phyloP scores from a whole-genome alignment of 352 stramenopile genomes.

The Salisapilia sapeloensis region DNA sequence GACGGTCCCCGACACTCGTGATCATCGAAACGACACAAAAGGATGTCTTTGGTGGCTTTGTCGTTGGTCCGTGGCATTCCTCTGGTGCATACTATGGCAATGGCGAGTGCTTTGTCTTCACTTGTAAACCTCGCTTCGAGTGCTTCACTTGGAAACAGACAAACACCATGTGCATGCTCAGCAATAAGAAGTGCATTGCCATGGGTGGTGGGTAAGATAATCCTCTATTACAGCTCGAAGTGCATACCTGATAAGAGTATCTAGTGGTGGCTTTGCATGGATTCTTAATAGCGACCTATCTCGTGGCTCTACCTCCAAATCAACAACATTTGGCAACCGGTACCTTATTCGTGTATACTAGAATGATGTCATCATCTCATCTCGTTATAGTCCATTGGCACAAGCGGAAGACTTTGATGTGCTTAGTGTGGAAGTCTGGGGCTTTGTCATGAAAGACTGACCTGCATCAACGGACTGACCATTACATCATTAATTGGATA shows the following conservation, averaged over 20 bases:
- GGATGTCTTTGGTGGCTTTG: slow-evolving; percentile 51
- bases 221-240: neutral
- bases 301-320: slow-evolving; percentile 19
- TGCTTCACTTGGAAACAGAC: slow-evolving; percentile 36
- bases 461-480: no score
- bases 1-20: slow-evolving; percentile 23
- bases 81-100: slow-evolving; percentile 49
- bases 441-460: slow-evolving; percentile 35
- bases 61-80: slow-evolving; percentile 18
- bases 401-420: slow-evolving; percentile 33
- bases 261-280: slow-evolving; percentile 44
- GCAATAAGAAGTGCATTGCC: slow-evolving; percentile 41
- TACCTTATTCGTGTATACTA: slow-evolving; percentile 4
- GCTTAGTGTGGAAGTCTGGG: slow-evolving; percentile 48
- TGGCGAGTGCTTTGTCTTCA: slow-evolving; percentile 61
- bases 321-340: slow-evolving; percentile 43
- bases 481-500: neutral
- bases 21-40: slow-evolving; percentile 43
- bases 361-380: neutral
- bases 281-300: slow-evolving; percentile 51
- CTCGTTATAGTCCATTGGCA: slow-evolving; percentile 8
- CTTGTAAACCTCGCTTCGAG: slow-evolving; percentile 34
- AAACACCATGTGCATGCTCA: slow-evolving; percentile 60
- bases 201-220: slow-evolving; percentile 52
- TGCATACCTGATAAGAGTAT: neutral